Base-by-base conservation (phyloP, 73 alveolate genomes). In the Uronychia setigera region DNA sequence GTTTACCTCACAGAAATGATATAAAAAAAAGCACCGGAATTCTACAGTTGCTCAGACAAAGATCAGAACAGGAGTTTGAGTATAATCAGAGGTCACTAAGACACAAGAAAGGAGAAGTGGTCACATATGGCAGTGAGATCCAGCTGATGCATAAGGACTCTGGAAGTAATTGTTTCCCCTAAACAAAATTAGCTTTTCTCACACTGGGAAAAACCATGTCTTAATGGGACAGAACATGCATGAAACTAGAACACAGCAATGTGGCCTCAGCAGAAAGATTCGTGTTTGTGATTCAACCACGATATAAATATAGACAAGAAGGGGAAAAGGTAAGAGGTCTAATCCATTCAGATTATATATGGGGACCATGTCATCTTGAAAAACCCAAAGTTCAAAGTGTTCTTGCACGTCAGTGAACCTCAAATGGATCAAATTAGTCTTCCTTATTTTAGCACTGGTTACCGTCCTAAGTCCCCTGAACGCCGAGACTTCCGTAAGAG, bases 221-320 rank as follows among this genome's bases (percentile, higher is more conserved):
- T 32, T 83, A 86, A 26, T 60, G 28, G 31, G 87, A 80, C 46
- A 79, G 60, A 33, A 75, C 82, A 1, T 86, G 92, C 84, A 0
- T 1, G 0, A 79, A 86, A 74, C 28, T 86, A 31, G 84, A 79
- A 31, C 84, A 74, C 28, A 13, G 79, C 1, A 11, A 0, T 13
- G 78, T 58, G 58, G 83, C 88, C 19, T 26, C 79, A 9, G 58
- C 88, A 27, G 60, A 74, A 25, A 60, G 88, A 32, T 35, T 60
- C 30, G 78, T 80, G 13, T 86, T 86, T 35, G 85, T 58, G 30
- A 80, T 86, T 1, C 46, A 76, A 33, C 92, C 92, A 0, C 29
- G 92, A 1, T 86, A 86, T 30, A 79, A 80, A 32, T 86, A 86
- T 59, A 79, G 92, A 79, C 84, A 86, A 29, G 81, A 75, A 1